These are phyloP conservation scores for Colletotrichum lindemuthianum DNA, from an alignment of 2,329 filamentous ascomycete species.

Conservation along the genomic window DNA sequence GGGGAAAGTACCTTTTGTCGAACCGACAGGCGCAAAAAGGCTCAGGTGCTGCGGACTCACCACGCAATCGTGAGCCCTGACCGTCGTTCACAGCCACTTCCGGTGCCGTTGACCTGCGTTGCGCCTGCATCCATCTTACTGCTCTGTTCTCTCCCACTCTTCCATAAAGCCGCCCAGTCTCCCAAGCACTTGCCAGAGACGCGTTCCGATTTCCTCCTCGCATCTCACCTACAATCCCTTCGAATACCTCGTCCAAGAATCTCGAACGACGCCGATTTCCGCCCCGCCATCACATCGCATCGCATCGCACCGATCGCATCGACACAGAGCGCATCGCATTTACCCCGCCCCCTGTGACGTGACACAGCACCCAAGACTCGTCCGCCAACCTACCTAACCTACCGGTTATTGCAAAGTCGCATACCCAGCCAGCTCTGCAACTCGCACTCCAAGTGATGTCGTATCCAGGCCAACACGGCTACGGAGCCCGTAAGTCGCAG, in stretches of 20 bases:
- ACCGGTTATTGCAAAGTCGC: conserved; percentile 17
- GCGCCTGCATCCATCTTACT: neutral
- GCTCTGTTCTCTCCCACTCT: neutral
- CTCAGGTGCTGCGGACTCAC: too few relatives aligned
- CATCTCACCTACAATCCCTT: neutral
- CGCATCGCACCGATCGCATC: too few relatives aligned
- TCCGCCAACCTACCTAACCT: neutral
- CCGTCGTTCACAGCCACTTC: neutral
- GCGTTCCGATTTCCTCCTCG: neutral
- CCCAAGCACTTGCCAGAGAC: neutral
- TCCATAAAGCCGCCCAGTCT: conserved; percentile 6
- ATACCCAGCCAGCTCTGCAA: conserved; percentile 1
- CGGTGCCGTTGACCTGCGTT: neutral
- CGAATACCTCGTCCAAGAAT: too few relatives aligned
- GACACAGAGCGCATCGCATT: too few relatives aligned
- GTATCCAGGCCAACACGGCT: conserved; percentile 47
- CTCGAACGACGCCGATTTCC: neutral
- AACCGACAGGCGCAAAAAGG: too few relatives aligned
- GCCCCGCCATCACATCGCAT: conserved; percentile 14
- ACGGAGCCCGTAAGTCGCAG: conserved; percentile 45
- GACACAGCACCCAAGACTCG: conserved; percentile 19
- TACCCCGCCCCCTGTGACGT: conserved; percentile 19
- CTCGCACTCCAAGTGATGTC: conserved; percentile 43
- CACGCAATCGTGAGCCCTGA: too few relatives aligned
- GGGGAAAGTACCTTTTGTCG: neutral